These are phyloP conservation scores for Boletellus ananiceps DNA, from an alignment of 768 basidiomycete genomes.

Conservation along the genomic window DNA sequence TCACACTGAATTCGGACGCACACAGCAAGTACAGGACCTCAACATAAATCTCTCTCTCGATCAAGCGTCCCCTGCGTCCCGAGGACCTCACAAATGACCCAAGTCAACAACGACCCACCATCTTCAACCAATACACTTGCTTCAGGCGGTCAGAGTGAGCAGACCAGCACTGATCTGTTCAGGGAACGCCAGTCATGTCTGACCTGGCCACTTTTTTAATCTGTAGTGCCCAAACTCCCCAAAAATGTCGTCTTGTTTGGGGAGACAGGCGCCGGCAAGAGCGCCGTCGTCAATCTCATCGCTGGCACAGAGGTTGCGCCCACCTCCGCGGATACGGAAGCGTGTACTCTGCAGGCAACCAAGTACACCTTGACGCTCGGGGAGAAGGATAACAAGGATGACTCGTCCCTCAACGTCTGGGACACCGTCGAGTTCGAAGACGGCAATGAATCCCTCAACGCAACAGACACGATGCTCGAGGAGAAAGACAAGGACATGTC, in stretches of 20 bases:
- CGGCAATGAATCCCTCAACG: too few relatives aligned
- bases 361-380: background rate
- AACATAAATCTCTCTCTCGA: too few relatives aligned
- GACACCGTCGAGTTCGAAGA: conserved; percentile 3
- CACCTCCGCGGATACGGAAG: background rate
- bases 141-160: background rate
- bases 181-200: background rate
- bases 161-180: background rate
- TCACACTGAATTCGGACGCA: too few relatives aligned
- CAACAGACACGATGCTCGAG: background rate
- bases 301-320: background rate
- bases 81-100: background rate
- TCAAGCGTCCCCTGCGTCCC: too few relatives aligned
- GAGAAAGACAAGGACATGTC: background rate
- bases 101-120: background rate
- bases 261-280: conserved; percentile 5
- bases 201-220: background rate
- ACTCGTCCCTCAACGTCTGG: background rate
- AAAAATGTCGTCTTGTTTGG: conserved; percentile 5
- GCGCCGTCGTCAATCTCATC: conserved; percentile 1
- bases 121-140: background rate
- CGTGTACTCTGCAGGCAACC: background rate
- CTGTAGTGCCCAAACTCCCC: background rate
- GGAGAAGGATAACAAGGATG: too few relatives aligned
- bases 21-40: too few relatives aligned